Conservation (phyloP, 1,139 yeast species). For the Suhomyces terraborum region DNA sequence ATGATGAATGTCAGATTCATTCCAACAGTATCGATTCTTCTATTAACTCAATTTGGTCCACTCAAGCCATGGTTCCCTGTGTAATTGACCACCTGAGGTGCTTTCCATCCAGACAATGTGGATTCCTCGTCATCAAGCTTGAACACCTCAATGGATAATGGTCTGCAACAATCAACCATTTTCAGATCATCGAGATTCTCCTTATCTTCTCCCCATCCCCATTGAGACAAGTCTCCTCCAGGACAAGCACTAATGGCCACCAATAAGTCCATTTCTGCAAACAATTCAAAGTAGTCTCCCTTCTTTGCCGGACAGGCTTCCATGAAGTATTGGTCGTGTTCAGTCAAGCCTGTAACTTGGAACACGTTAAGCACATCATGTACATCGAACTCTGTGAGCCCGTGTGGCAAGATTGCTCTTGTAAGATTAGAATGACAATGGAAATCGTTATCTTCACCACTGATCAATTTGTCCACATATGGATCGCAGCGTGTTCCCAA, state of each 20-base stretch:
- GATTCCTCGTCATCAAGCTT: slow-evolving; percentile 46
- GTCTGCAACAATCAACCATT: slow-evolving; percentile 64
- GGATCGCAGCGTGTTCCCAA: slow-evolving; percentile 73
- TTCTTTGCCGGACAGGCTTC: slow-evolving; percentile 64
- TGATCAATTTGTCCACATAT: slow-evolving; percentile 61
- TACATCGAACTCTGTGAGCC: slow-evolving; percentile 65
- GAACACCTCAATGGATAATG: slow-evolving; percentile 63
- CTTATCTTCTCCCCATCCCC: slow-evolving; percentile 69
- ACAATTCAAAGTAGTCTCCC: slow-evolving; percentile 64
- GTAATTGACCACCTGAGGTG: slow-evolving; percentile 53
- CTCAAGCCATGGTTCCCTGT: slow-evolving; percentile 58
- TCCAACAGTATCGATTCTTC: too few species aligned
- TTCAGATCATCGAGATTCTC: slow-evolving; percentile 48
- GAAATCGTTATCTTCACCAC: slow-evolving; percentile 64
- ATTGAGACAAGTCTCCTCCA: slow-evolving; percentile 66
- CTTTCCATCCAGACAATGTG: slow-evolving; percentile 51
- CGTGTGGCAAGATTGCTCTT: slow-evolving; percentile 58
- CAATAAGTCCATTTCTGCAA: slow-evolving; percentile 65
- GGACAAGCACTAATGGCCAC: slow-evolving; percentile 72
- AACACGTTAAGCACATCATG: slow-evolving; percentile 71
- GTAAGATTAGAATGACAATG: slow-evolving; percentile 69
- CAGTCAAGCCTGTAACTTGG: slow-evolving; percentile 68
- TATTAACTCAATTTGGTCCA: slow-evolving; percentile 16
- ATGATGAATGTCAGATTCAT: too few species aligned
- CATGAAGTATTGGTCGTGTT: slow-evolving; percentile 68